phyloP scores from a whole-genome alignment of 2,329 filamentous ascomycete species.

The Trichoderma sp. region DNA sequence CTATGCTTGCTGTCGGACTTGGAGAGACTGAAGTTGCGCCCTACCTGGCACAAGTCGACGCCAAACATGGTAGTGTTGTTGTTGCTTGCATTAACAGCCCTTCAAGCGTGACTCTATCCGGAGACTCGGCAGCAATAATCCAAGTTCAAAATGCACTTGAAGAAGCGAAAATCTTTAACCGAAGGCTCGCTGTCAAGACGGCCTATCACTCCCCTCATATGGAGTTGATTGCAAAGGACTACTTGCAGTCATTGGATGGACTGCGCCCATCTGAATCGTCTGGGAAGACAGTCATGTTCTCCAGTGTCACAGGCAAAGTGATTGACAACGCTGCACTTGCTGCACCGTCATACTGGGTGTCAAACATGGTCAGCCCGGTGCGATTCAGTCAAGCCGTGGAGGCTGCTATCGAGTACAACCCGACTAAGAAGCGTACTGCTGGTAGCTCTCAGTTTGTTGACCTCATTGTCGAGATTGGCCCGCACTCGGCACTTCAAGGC shows the following conservation, averaged over 20 bases:
- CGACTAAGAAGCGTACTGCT: too few species aligned
- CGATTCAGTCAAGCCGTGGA: too few species aligned
- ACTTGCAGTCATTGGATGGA: slow-evolving; percentile 24
- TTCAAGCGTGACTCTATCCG: slow-evolving; percentile 32
- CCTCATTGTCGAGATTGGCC: background rate
- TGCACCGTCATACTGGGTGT: slow-evolving; percentile 35
- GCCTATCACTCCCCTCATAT: slow-evolving; percentile 55
- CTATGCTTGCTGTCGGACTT: slow-evolving; percentile 27
- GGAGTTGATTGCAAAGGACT: slow-evolving; percentile 29
- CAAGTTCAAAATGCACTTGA: slow-evolving; percentile 24
- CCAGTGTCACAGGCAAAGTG: too few species aligned
- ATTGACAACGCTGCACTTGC: too few species aligned
- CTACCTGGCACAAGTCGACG: background rate
- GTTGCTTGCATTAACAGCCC: slow-evolving; percentile 32
- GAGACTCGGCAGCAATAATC: slow-evolving; percentile 26
- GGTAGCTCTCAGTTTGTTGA: slow-evolving; percentile 25
- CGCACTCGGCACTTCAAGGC: background rate
- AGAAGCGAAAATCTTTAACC: slow-evolving; percentile 33
- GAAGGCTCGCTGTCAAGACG: slow-evolving; percentile 44
- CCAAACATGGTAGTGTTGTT: slow-evolving; percentile 25
- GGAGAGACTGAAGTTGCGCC: slow-evolving; percentile 1
- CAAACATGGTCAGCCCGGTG: slow-evolving; percentile 29
- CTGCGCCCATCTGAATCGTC: too few species aligned
- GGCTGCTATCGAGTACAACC: too few species aligned
- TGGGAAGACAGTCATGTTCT: too few species aligned